A percentile compares a stretch with the other conserved stretches of the same genome.
Evolutionary conservation across 495 filamentous ascomycete genomes (phyloP).

Genomic region (Evansstolkia leycettana): DNA sequence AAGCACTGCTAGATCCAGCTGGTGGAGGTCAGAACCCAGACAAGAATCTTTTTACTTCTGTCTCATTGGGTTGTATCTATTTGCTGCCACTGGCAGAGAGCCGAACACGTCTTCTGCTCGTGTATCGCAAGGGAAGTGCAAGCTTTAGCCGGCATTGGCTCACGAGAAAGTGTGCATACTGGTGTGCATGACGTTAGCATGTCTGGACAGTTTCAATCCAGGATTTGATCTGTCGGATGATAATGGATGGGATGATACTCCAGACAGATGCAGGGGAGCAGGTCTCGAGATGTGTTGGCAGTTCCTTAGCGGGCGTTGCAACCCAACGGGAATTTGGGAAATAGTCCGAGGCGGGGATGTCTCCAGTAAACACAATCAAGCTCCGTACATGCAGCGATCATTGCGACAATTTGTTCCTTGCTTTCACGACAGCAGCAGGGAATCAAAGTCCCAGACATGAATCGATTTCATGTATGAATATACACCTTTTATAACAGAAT

Average conservation of each 20-base stretch:
- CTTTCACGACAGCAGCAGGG: too few species aligned
- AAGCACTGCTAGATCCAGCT: slow-evolving; percentile 2
- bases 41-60: too few species aligned
- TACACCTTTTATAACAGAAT: too few species aligned
- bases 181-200: slow-evolving; percentile 10
- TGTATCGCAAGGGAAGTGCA: not conserved
- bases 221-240: not conserved
- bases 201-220: not conserved
- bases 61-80: too few species aligned
- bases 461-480: too few species aligned
- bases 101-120: not conserved
- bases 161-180: slow-evolving; percentile 9
- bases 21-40: too few species aligned
- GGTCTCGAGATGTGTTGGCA: not conserved
- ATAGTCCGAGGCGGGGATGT: too few species aligned
- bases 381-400: too few species aligned
- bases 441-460: too few species aligned
- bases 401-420: too few species aligned
- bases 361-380: too few species aligned
- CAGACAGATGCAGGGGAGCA: not conserved
- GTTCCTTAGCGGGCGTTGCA: not conserved
- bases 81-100: not conserved
- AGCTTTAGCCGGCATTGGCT: slow-evolving; percentile 8
- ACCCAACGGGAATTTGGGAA: too few species aligned
- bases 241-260: not conserved